These are phyloP conservation scores for Debaryomyces nepalensis DNA, from an alignment of 1,139 yeast genomes.

Conservation along the genomic window DNA sequence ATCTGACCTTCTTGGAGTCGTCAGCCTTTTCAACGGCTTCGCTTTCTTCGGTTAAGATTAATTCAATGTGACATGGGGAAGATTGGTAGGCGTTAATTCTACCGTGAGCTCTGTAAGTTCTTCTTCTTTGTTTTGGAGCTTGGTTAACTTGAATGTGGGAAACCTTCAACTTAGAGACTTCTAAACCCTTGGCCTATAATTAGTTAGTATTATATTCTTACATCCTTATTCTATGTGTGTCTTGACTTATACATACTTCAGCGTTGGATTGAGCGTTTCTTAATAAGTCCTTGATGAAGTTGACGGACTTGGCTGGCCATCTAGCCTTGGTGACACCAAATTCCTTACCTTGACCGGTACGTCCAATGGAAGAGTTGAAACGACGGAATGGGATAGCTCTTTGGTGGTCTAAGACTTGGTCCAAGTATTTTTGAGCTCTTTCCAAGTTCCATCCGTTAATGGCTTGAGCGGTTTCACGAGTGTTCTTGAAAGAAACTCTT, in stretches of 20 bases:
- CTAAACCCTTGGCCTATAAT: slow-evolving; percentile 86
- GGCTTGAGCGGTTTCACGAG: slow-evolving; percentile 99
- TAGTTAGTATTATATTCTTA: slow-evolving; percentile 17
- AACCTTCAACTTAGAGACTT: slow-evolving; percentile 88
- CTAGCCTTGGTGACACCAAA: slow-evolving; percentile 99
- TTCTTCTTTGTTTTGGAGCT: slow-evolving; percentile 99
- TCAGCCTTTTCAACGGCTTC: slow-evolving; percentile 94
- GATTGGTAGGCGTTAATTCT: slow-evolving; percentile 99
- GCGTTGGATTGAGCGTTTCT: slow-evolving; percentile 99
- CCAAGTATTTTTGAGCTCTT: slow-evolving; percentile 95
- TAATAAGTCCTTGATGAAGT: slow-evolving; percentile 91
- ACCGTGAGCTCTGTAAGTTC: slow-evolving; percentile 99
- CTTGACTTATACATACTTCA: slow-evolving; percentile 56
- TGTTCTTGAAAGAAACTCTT: slow-evolving; percentile 99
- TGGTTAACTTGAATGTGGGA: slow-evolving; percentile 99
- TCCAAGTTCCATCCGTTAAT: slow-evolving; percentile 96
- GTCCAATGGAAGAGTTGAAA: slow-evolving; percentile 95
- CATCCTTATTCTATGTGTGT: not conserved
- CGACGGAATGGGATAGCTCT: slow-evolving; percentile 99
- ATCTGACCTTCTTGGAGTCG: slow-evolving; percentile 81
- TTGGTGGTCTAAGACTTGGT: slow-evolving; percentile 96
- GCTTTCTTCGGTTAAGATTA: slow-evolving; percentile 93
- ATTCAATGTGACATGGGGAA: slow-evolving; percentile 98
- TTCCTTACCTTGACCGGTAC: slow-evolving; percentile 99
- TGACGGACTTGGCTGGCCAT: slow-evolving; percentile 99